Percentiles rank a stretch among this genome's conserved stretches.
phyloP scores from a whole-genome alignment of 2,329 filamentous ascomycete species.

The Rachicladosporium sp. region DNA sequence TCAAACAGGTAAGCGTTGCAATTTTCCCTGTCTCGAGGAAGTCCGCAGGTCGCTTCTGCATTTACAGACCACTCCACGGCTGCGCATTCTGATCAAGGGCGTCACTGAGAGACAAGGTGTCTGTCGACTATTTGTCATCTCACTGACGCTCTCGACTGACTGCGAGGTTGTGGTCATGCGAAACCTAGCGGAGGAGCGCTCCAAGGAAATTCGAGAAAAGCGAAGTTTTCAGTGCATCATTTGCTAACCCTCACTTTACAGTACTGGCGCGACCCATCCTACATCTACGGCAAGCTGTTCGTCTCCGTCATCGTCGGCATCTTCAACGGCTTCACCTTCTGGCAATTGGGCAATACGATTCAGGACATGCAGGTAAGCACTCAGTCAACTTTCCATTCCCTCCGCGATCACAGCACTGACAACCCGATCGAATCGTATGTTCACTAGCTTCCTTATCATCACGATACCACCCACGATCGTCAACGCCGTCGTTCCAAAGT shows the following conservation, averaged over 20 bases:
- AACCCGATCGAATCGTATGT: constrained; percentile 48
- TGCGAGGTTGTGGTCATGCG: constrained; percentile 22
- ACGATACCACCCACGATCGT: constrained; percentile 56
- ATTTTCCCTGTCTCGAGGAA: constrained; percentile 28
- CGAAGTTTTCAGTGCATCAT: no score
- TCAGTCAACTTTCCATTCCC: no score
- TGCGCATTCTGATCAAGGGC: no score
- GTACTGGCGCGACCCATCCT: constrained; percentile 65
- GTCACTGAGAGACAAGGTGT: no score
- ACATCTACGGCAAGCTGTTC: constrained; percentile 67
- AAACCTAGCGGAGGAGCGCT: constrained; percentile 26
- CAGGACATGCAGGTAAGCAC: constrained; percentile 49
- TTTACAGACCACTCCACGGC: no score
- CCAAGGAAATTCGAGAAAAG: no score
- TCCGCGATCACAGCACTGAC: no score
- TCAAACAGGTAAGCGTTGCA: constrained; percentile 35
- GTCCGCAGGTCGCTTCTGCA: constrained; percentile 37
- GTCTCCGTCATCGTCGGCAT: constrained; percentile 58
- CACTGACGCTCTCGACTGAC: constrained; percentile 21
- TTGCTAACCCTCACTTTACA: constrained; percentile 10
- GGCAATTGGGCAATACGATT: constrained; percentile 51
- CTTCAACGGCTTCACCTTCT: constrained; percentile 74
- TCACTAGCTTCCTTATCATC: constrained; percentile 51
- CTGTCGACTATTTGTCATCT: no score
- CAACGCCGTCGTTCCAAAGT: constrained; percentile 65